Conservation (phyloP, 148 eudicot genomes). For the Chenopodium formosanum region DNA sequence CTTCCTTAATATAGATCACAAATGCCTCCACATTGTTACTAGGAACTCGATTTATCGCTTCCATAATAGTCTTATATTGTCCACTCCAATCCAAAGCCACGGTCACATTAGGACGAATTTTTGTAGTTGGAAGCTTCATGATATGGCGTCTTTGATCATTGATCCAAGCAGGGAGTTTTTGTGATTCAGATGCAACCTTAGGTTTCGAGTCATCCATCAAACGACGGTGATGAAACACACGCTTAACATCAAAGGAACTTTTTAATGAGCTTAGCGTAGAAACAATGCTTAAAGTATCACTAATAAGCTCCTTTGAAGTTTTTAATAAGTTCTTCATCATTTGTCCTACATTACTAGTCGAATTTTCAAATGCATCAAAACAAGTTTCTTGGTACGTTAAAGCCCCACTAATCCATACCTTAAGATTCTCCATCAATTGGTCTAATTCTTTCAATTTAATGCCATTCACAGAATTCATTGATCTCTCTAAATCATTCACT, state of each 20-base stretch:
- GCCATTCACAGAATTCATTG: slow-evolving; percentile 17
- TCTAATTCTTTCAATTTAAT: slow-evolving; percentile 18
- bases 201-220: background rate
- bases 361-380: slow-evolving; percentile 36
- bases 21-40: slow-evolving; percentile 19
- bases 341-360: slow-evolving; percentile 23
- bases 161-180: slow-evolving; percentile 28
- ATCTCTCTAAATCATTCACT: slow-evolving; percentile 37
- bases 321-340: slow-evolving; percentile 37
- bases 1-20: slow-evolving; percentile 48
- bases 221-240: background rate
- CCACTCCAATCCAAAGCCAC: slow-evolving; percentile 72
- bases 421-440: slow-evolving; percentile 20
- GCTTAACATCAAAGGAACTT: background rate
- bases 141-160: background rate
- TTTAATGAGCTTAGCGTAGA: background rate
- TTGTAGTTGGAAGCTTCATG: background rate
- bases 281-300: slow-evolving; percentile 29
- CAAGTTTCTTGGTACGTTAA: slow-evolving; percentile 42
- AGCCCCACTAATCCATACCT: slow-evolving; percentile 45
- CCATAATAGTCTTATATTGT: slow-evolving; percentile 40
- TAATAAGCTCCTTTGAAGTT: slow-evolving; percentile 29
- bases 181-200: slow-evolving; percentile 5
- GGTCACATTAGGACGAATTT: slow-evolving; percentile 34
- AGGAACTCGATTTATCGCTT: slow-evolving; percentile 41